These are phyloP conservation scores for Dendrobium nobile DNA, from an alignment of 106 monocot genomes.

Conservation along the genomic window DNA sequence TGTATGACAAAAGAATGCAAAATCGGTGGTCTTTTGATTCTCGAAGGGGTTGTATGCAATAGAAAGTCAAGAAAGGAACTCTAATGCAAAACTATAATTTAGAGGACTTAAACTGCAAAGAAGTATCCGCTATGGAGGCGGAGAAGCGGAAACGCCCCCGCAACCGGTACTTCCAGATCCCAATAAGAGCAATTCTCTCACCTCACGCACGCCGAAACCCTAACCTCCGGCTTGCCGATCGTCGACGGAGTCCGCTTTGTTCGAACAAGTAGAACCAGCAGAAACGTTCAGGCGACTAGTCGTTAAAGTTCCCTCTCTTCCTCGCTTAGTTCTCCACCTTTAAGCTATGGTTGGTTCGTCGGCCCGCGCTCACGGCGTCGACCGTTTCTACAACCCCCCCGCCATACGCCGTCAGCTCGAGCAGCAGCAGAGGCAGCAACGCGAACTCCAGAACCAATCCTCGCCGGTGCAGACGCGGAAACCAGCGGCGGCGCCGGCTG, in stretches of 20 bases:
- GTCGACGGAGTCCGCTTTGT: not conserved
- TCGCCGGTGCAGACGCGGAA: not conserved
- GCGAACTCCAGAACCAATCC: constrained; percentile 10
- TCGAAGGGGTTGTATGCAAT: not conserved
- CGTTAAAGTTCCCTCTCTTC: constrained; percentile 12
- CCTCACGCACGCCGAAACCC: constrained; percentile 5
- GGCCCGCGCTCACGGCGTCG: constrained; percentile 35
- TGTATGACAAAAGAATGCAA: too few relatives aligned
- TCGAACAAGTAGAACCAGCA: not conserved
- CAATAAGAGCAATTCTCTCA: not conserved
- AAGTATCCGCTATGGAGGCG: not conserved
- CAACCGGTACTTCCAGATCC: constrained; percentile 6
- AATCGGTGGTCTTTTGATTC: not conserved
- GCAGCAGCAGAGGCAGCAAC: constrained; percentile 40
- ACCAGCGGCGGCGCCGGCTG: constrained; percentile 3
- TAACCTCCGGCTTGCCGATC: constrained; percentile 7
- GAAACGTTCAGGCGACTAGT: not conserved
- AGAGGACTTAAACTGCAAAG: not conserved
- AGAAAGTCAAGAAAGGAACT: not conserved
- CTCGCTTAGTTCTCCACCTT: constrained; percentile 21
- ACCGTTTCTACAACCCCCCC: constrained; percentile 75
- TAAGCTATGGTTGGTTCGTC: constrained; percentile 37
- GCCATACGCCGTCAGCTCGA: constrained; percentile 22
- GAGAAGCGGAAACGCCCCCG: constrained; percentile 6
- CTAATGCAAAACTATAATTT: not conserved